Percentiles rank a stretch among this genome's conserved stretches.
Conservation (phyloP, 2,329 filamentous ascomycete genomes). For the Exophiala viscosa region DNA sequence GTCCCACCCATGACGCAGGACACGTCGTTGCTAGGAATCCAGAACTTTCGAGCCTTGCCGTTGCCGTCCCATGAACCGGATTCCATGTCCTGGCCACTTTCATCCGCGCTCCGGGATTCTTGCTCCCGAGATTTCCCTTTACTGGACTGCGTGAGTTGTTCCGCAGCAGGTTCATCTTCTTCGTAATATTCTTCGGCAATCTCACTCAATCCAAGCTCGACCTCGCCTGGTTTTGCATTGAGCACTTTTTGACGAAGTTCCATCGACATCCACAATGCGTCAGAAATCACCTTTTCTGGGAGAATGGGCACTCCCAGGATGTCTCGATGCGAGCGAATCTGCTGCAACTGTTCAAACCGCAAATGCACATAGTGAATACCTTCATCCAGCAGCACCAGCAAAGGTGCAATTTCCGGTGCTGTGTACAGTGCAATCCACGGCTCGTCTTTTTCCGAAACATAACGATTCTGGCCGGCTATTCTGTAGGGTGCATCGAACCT, state of each 20-base stretch:
- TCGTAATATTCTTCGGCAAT: constrained; percentile 31
- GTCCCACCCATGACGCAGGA: constrained; percentile 55
- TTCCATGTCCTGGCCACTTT: constrained; percentile 37
- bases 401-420: constrained; percentile 51
- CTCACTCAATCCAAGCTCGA: constrained; percentile 52
- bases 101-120: constrained; percentile 11
- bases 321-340: constrained; percentile 51
- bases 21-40: constrained; percentile 54
- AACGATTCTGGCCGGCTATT: constrained; percentile 35
- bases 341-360: constrained; percentile 56
- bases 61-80: constrained; percentile 54
- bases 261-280: constrained; percentile 57
- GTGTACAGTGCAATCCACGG: constrained; percentile 53
- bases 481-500: constrained; percentile 53
- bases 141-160: constrained; percentile 5
- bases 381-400: constrained; percentile 55
- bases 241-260: constrained; percentile 54
- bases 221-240: constrained; percentile 49
- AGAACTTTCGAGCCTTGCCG: constrained; percentile 54
- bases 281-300: constrained; percentile 53
- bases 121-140: constrained; percentile 47
- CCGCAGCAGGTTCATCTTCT: constrained; percentile 12
- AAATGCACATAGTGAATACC: constrained; percentile 60
- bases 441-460: constrained; percentile 43
- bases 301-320: constrained; percentile 53